Evolutionary conservation across 2,329 filamentous ascomycete genomes (phyloP), one percentile per base, ranked within the genome.

Genomic region (Cercospora janseana): DNA sequence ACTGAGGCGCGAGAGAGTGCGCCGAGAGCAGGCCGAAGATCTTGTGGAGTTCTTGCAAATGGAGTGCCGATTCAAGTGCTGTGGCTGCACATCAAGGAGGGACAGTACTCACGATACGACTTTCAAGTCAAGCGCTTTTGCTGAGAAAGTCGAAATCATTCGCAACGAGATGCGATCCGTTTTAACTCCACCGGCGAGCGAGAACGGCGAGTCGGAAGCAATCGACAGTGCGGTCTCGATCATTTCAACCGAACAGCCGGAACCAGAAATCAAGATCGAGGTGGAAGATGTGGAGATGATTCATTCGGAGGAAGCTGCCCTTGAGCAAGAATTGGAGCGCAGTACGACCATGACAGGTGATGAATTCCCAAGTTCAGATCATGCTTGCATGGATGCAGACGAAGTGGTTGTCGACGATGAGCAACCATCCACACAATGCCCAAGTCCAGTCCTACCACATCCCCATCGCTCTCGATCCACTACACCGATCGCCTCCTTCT

Each of bases 21-120:
- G 84, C 47, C 83, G 86, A 7, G 78, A 86, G 55, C 79, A 85
- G 6, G 85, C 86, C 0, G 76, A 85, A 56, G 86, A 89, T 53
- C 80, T 86, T 63, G 76, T 89, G 40, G 85, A 90, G 24, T 91
- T 88, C 67, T 74, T 91, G 65, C 81, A 87, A 63, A 79, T 86
- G 47, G 87, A 92, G 66, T 89, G 85, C 66, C 77, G 81, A 42
- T 78, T 90, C 57, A 77, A 79, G 38, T 82, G 79, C 68, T 88
- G 86, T 70, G 73, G 78, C 1, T 85, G 83, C 78, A 62, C 54
- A 66, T 70, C 59, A 68, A 66, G 66, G 46, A 66, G 34, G 31
- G 32, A 35, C 35, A 32, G 49, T 44, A 27, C 28, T 16, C 28
- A 53, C 54, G 32, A 41, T 18, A 8, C 32, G 6, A 7, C 27